Percentiles rank a stretch among this genome's conserved stretches.
These are phyloP conservation scores for Margaritispora aquatica DNA, from an alignment of 495 filamentous ascomycete species.

Conservation along the genomic window DNA sequence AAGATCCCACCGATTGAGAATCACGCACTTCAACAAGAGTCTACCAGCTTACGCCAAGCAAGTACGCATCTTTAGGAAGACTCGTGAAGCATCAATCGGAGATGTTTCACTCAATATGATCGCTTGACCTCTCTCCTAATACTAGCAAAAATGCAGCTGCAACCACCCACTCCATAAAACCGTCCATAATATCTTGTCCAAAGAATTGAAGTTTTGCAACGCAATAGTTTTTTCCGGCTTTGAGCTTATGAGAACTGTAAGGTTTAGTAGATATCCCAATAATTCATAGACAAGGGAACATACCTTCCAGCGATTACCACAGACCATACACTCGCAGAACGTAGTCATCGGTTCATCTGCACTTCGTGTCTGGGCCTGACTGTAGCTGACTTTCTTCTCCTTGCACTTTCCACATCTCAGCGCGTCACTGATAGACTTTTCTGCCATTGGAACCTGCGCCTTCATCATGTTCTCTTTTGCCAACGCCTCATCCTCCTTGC, in stretches of 20 bases:
- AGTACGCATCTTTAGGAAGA: no score
- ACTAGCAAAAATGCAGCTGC: neutral
- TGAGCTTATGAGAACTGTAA: conserved; percentile 23
- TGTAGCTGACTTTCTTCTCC: conserved; percentile 90
- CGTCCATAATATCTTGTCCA: conserved; percentile 20
- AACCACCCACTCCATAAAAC: conserved; percentile 12
- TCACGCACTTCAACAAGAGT: neutral
- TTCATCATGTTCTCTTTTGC: conserved; percentile 91
- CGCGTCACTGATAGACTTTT: conserved; percentile 78
- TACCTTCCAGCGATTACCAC: conserved; percentile 73
- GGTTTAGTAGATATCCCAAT: conserved; percentile 3
- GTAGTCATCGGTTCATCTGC: conserved; percentile 92
- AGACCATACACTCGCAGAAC: conserved; percentile 70
- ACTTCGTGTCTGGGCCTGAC: conserved; percentile 88
- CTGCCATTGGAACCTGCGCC: conserved; percentile 82
- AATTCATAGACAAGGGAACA: conserved; percentile 18
- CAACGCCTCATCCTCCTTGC: conserved; percentile 59
- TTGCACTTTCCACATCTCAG: conserved; percentile 85
- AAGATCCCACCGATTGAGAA: neutral
- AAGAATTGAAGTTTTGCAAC: conserved; percentile 14
- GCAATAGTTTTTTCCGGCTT: neutral
- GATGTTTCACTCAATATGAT: neutral
- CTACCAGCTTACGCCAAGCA: neutral
- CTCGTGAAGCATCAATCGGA: neutral
- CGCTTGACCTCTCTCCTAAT: neutral